Evolutionary conservation across 2,329 filamentous ascomycete genomes (phyloP).

Genomic region (Colletotrichum siamense): DNA sequence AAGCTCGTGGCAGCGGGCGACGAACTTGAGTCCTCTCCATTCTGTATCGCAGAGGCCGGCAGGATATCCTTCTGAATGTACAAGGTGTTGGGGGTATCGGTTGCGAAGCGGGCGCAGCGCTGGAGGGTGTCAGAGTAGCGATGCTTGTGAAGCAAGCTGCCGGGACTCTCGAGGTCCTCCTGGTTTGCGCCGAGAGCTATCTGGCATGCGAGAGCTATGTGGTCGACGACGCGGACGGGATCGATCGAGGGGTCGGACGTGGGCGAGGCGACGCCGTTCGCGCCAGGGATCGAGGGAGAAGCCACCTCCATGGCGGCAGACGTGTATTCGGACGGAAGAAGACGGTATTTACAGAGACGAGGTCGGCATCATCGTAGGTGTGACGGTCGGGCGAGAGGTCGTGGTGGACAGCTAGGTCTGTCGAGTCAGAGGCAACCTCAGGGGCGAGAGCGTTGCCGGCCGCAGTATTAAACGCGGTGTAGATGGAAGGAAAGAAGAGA

Average conservation of each 20-base stretch:
- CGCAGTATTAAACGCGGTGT: background rate
- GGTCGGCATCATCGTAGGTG: conserved; percentile 18
- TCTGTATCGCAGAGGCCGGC: conserved; percentile 56
- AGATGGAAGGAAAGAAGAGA: background rate
- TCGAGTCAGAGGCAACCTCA: conserved; percentile 9
- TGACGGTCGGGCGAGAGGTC: background rate
- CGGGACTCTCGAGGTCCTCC: conserved; percentile 79
- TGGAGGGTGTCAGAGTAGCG: conserved; percentile 81
- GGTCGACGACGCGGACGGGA: conserved; percentile 72
- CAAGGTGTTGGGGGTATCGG: conserved; percentile 84
- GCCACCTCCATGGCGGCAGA: conserved; percentile 58
- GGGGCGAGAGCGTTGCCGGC: conserved; percentile 1
- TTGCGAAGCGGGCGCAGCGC: conserved; percentile 87
- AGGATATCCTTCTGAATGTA: conserved; percentile 88
- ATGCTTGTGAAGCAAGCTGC: conserved; percentile 80
- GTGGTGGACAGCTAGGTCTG: conserved; percentile 1
- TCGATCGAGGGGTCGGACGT: conserved; percentile 65
- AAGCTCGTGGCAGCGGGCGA: background rate
- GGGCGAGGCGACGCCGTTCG: conserved; percentile 50
- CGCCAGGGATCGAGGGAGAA: conserved; percentile 47
- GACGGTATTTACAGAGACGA: conserved; percentile 20
- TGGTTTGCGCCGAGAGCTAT: conserved; percentile 77
- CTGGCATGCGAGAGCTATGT: conserved; percentile 73
- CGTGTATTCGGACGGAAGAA: conserved; percentile 19
- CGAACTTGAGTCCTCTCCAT: conserved; percentile 41